A percentile compares a stretch with the other conserved stretches of the same genome.
Conservation (phyloP, 2,329 filamentous ascomycete genomes). For the Seiridium unicorne region DNA sequence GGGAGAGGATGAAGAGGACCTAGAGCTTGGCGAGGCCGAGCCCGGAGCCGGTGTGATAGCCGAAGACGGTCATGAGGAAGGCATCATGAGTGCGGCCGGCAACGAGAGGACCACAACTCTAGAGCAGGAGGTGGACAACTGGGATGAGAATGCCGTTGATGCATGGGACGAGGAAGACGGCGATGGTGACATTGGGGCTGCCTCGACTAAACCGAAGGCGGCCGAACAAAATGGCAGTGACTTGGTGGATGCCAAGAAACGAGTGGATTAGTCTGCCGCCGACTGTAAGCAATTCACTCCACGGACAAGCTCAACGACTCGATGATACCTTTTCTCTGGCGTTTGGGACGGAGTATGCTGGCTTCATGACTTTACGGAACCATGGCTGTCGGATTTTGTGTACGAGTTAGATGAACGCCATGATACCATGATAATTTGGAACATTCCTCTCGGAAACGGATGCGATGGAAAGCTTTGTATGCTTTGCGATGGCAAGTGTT, state of each 20-base stretch:
- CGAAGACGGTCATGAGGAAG: constrained; percentile 59
- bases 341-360: constrained; percentile 12
- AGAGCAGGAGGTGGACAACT: constrained; percentile 86
- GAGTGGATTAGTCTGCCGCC: constrained; percentile 25
- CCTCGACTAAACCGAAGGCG: constrained; percentile 14
- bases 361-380: not conserved
- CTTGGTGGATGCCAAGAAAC: constrained; percentile 27
- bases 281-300: not conserved
- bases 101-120: constrained; percentile 41
- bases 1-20: constrained; percentile 60
- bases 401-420: constrained; percentile 6
- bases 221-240: constrained; percentile 24
- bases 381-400: constrained; percentile 2
- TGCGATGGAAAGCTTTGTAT: too few species aligned
- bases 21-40: constrained; percentile 68
- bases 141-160: constrained; percentile 79
- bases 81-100: constrained; percentile 45
- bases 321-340: constrained; percentile 13
- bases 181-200: constrained; percentile 20
- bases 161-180: constrained; percentile 53
- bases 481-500: too few species aligned
- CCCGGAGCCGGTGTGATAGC: not conserved
- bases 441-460: too few species aligned
- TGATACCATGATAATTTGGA: not conserved
- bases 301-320: too few species aligned